A percentile compares a stretch with the other conserved stretches of the same genome.
Evolutionary conservation across 352 stramenopile genomes (phyloP).

Genomic region (Globisporangium splendens): DNA sequence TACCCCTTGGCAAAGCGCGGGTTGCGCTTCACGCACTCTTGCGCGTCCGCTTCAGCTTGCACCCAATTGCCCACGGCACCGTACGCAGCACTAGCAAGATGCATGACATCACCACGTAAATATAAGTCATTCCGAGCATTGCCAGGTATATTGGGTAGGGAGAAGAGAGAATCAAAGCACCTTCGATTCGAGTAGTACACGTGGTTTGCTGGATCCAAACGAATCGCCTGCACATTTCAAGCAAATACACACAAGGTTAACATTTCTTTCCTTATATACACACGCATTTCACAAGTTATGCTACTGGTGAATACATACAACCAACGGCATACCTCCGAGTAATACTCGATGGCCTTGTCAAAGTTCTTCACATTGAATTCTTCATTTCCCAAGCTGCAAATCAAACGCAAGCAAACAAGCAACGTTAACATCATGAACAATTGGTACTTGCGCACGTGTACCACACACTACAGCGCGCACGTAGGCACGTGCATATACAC

Average conservation of each 20-base stretch:
- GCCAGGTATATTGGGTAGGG: background rate
- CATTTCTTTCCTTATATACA: too few species aligned
- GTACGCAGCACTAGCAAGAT: constrained; percentile 70
- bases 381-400: constrained; percentile 64
- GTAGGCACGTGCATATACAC: too few species aligned
- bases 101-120: background rate
- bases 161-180: constrained; percentile 15
- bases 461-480: too few species aligned
- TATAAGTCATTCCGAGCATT: background rate
- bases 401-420: too few species aligned
- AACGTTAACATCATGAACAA: too few species aligned
- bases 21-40: constrained; percentile 73
- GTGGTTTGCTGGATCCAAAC: constrained; percentile 64
- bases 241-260: too few species aligned
- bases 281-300: too few species aligned
- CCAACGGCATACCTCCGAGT: constrained; percentile 48
- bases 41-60: constrained; percentile 59
- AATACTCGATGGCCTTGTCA: constrained; percentile 71
- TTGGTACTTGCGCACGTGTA: too few species aligned
- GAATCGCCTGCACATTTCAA: constrained; percentile 49
- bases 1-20: constrained; percentile 76
- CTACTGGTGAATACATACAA: too few species aligned
- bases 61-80: constrained; percentile 70
- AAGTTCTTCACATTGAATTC: constrained; percentile 88
- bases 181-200: constrained; percentile 86